A percentile compares a stretch with the other conserved stretches of the same genome.
These are phyloP conservation scores for Tricholoma matsutake DNA, from an alignment of 768 basidiomycete species.

Conservation along the genomic window DNA sequence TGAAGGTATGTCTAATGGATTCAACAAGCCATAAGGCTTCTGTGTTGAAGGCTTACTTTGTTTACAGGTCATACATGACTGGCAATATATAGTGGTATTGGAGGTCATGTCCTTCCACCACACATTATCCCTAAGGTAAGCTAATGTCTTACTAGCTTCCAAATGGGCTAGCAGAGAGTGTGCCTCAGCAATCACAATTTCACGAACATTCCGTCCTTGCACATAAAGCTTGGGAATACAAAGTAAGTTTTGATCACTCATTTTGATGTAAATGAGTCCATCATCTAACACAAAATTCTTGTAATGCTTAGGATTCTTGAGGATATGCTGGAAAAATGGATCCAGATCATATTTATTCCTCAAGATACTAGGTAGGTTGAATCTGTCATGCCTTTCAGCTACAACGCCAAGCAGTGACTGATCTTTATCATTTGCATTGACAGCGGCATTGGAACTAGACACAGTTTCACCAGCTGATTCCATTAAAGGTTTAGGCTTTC, in stretches of 20 bases:
- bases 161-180: constrained; percentile 37
- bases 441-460: too few relatives aligned
- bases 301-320: too few relatives aligned
- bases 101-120: constrained; percentile 26
- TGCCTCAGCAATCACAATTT: constrained; percentile 31
- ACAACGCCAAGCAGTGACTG: background rate
- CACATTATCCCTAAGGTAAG: constrained; percentile 26
- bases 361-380: background rate
- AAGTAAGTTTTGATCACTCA: constrained; percentile 3
- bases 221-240: constrained; percentile 17
- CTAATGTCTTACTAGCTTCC: constrained; percentile 28
- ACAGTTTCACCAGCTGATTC: too few relatives aligned
- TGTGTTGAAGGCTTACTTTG: constrained; percentile 15
- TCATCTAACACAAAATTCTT: constrained; percentile 14
- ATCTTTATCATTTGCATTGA: too few relatives aligned
- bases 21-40: constrained; percentile 17
- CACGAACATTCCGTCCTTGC: constrained; percentile 12
- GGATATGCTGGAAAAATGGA: too few relatives aligned
- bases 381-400: background rate
- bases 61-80: constrained; percentile 16
- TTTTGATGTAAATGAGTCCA: constrained; percentile 13
- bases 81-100: constrained; percentile 20
- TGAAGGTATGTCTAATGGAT: constrained; percentile 3
- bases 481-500: too few relatives aligned
- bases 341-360: too few relatives aligned